phyloP scores from a whole-genome alignment of 2,329 filamentous ascomycete genomes.

The Monosporascus cannonballus region DNA sequence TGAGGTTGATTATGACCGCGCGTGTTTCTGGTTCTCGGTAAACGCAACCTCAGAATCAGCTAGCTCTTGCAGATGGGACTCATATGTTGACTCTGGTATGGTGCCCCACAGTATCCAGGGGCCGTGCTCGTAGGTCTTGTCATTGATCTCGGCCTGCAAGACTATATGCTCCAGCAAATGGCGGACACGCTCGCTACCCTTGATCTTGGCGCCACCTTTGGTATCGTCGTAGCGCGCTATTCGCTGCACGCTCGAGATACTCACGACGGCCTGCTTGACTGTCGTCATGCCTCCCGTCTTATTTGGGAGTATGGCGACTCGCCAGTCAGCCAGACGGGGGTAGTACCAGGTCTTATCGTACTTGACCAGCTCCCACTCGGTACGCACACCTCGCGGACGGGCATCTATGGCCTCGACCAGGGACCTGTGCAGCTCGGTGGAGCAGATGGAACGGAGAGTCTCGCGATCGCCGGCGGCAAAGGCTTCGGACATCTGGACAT shows the following conservation, averaged over 20 bases:
- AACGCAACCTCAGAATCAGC: conserved; percentile 5
- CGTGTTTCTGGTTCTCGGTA: conserved; percentile 4
- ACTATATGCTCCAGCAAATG: conserved; percentile 60
- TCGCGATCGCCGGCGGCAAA: conserved; percentile 52
- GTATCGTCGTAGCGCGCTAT: conserved; percentile 35
- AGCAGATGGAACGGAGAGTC: conserved; percentile 47
- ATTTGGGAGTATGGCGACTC: conserved; percentile 40
- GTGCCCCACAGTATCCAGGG: conserved; percentile 64
- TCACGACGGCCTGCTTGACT: conserved; percentile 55
- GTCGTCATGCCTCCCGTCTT: conserved; percentile 31
- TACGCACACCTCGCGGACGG: conserved; percentile 38
- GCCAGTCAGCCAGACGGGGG: conserved; percentile 50
- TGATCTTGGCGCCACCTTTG: conserved; percentile 32
- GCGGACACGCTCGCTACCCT: conserved; percentile 43
- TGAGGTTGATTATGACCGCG: conserved; percentile 1
- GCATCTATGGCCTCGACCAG: conserved; percentile 48
- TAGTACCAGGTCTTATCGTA: conserved; percentile 37
- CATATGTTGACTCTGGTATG: conserved; percentile 44
- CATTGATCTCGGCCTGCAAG: conserved; percentile 43
- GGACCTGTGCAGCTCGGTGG: conserved; percentile 41
- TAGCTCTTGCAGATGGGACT: conserved; percentile 28
- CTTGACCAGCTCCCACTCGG: conserved; percentile 49
- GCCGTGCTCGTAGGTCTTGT: conserved; percentile 38
- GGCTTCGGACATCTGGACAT: conserved; percentile 54
- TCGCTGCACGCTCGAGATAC: conserved; percentile 51